Evolutionary conservation across 1,284 basidiomycete species (phyloP).

Genomic region (Papiliotrema terrestris): DNA sequence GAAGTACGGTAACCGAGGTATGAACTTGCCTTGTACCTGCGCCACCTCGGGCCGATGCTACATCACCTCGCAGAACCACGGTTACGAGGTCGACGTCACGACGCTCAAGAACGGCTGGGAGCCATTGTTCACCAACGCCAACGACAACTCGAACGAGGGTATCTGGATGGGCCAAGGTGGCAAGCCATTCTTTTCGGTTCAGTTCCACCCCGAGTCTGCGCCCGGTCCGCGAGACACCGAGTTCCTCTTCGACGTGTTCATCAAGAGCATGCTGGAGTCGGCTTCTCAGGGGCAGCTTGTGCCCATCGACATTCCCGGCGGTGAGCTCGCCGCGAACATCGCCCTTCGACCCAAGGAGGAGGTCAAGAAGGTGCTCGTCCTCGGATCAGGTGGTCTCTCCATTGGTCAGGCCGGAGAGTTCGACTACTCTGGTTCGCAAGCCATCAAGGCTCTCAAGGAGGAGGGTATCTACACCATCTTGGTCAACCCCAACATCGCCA

Average conservation of each 20-base stretch:
- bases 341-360: slow-evolving; percentile 65
- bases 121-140: slow-evolving; percentile 93
- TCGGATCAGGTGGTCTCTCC: slow-evolving; percentile 95
- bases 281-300: slow-evolving; percentile 63
- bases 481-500: slow-evolving; percentile 99
- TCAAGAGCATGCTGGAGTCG: slow-evolving; percentile 78
- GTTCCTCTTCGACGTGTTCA: slow-evolving; percentile 97
- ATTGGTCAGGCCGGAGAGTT: slow-evolving; percentile 99
- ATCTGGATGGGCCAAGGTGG: slow-evolving; percentile 81
- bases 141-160: slow-evolving; percentile 96
- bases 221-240: slow-evolving; percentile 99
- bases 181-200: slow-evolving; percentile 94
- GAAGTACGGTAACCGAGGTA: slow-evolving; percentile 99
- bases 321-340: slow-evolving; percentile 72
- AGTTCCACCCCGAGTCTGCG: slow-evolving; percentile 98
- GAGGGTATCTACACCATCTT: slow-evolving; percentile 99
- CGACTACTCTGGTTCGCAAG: slow-evolving; percentile 98
- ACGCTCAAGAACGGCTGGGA: slow-evolving; percentile 84
- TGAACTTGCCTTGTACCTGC: slow-evolving; percentile 98
- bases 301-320: slow-evolving; percentile 83
- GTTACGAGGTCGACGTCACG: slow-evolving; percentile 85
- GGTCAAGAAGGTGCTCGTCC: slow-evolving; percentile 90
- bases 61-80: slow-evolving; percentile 99
- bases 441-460: slow-evolving; percentile 97
- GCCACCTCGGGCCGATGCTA: slow-evolving; percentile 92